phyloP scores from a whole-genome alignment of 2,329 filamentous ascomycete species.

The Fusarium nurragi region DNA sequence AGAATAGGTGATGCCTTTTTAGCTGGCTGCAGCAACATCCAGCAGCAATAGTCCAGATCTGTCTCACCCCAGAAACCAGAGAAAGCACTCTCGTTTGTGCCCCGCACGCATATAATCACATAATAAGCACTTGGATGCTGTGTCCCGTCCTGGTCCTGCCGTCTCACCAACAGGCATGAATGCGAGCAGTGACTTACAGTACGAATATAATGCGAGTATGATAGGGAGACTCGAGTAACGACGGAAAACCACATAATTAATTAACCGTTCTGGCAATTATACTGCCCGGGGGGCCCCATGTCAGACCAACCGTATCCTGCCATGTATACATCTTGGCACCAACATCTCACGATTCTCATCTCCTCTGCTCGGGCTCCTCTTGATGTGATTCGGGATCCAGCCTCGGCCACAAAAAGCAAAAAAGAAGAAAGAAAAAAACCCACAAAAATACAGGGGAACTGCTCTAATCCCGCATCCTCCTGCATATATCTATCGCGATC shows the following conservation, averaged over 20 bases:
- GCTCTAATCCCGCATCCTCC: not conserved
- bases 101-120: not conserved
- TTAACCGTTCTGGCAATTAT: not conserved
- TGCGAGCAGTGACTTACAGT: not conserved
- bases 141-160: slow-evolving; percentile 15
- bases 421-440: too few relatives aligned
- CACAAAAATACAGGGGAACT: too few relatives aligned
- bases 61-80: not conserved
- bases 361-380: not conserved
- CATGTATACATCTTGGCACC: slow-evolving; percentile 16
- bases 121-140: slow-evolving; percentile 2
- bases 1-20: not conserved
- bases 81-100: not conserved
- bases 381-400: not conserved
- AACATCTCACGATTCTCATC: not conserved
- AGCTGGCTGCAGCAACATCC: slow-evolving; percentile 1
- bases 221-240: not conserved
- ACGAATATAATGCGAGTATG: not conserved
- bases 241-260: not conserved
- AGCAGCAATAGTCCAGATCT: not conserved
- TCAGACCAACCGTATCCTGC: not conserved
- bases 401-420: not conserved
- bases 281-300: slow-evolving; percentile 6
- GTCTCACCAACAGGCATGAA: slow-evolving; percentile 8
- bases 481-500: not conserved